Evolutionary conservation across 2,329 filamentous ascomycete genomes (phyloP), one percentile per base, ranked within the genome.

Genomic region (Trichoderma aggressivum): DNA sequence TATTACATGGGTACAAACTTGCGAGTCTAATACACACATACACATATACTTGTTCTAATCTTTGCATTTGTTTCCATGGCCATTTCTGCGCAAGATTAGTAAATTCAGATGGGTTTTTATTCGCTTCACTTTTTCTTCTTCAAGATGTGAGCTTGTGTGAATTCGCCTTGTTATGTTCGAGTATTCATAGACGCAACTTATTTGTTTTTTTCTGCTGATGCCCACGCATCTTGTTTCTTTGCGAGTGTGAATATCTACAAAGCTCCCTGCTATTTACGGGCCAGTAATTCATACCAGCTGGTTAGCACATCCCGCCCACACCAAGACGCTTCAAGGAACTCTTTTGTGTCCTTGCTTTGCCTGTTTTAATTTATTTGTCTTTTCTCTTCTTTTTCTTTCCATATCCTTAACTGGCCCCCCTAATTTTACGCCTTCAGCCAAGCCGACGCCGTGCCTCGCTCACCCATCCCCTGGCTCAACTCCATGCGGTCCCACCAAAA

Each of bases 401-500:
- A 12, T 30, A 47, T 16, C 10, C 21, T 47, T 30, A 8, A 14
- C 14, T 7, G 7, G 1, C 26, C n/a, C 21, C 28, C 34, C 28
- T 32, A 16, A 53, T 53, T 53, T 36, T 36, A 61, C 10, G 53
- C 63, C 30, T 34, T 30, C 21, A 63, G 12, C 63, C 62, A 68
- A 56, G 65, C 64, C n/a, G 59, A 47, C 26, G 70, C 70, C 32
- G 61, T 43, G 26, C 61, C 71, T 50, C 50, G 69, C 59, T 71
- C 71, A 14, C 75, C 74, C 73, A 73, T 75, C 21, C 76, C 78
- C 72, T 79, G 75, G 39, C 77, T 78, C 70, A 78, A 60, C 58
- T 74, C 73, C 76, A 85, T 84, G 72, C 84, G 84, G 14, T 82
- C 81, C 86, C 87, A 90, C 90, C 90, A 92, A 77, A 89, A 91